Evolutionary conservation across 768 basidiomycete species (phyloP).

Genomic region (Neoboletus magnificus): DNA sequence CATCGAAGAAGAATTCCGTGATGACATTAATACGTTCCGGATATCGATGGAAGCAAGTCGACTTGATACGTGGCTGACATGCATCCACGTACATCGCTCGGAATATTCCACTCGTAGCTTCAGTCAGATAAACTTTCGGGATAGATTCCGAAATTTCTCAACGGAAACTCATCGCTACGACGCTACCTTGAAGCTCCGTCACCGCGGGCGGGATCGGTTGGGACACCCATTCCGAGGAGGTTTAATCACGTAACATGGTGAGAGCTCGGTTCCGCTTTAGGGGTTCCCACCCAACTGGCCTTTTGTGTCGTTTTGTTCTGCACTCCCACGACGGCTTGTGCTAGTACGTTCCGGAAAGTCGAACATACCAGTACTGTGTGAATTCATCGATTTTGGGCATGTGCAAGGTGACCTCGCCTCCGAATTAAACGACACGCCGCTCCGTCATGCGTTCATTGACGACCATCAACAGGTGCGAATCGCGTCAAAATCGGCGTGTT

Average conservation of each 20-base stretch:
- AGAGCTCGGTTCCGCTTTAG: not conserved
- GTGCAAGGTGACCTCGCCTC: not conserved
- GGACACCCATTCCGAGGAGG: not conserved
- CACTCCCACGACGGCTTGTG: not conserved
- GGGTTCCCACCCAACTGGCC: not conserved
- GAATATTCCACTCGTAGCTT: not conserved
- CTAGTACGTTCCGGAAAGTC: not conserved
- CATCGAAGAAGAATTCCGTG: slow-evolving; percentile 10
- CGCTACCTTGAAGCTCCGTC: not conserved
- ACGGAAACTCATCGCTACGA: not conserved
- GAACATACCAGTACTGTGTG: not conserved
- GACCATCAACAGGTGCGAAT: not conserved
- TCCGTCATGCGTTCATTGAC: not conserved
- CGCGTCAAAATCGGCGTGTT: not conserved
- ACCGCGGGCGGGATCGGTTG: not conserved
- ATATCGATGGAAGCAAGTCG: slow-evolving; percentile 6
- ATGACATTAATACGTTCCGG: not conserved
- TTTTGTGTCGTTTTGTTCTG: not conserved
- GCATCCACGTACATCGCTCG: not conserved
- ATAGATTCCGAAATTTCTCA: not conserved
- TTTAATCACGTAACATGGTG: not conserved
- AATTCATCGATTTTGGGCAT: not conserved
- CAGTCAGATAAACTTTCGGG: not conserved
- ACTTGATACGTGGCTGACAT: slow-evolving; percentile 5
- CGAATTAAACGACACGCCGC: not conserved